A percentile compares a stretch with the other conserved stretches of the same genome.
These are phyloP conservation scores for Flueggea neowawraea DNA, from an alignment of 441 rosid species.

Conservation along the genomic window DNA sequence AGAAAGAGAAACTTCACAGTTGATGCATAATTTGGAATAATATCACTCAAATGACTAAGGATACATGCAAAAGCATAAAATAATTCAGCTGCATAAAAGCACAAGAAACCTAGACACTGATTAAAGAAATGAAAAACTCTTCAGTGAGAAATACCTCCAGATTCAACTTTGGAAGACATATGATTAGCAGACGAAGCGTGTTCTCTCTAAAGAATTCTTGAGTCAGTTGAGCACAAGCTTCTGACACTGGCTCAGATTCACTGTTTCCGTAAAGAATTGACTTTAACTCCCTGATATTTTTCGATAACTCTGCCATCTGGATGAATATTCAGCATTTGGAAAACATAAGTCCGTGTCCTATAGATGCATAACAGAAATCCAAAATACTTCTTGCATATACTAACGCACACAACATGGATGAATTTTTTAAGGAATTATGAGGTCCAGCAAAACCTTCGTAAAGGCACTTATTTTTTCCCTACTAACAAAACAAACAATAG, in stretches of 20 bases:
- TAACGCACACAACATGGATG: background rate
- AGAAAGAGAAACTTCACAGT: background rate
- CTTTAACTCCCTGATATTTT: conserved; percentile 82
- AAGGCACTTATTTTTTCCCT: no score
- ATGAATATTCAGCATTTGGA: background rate
- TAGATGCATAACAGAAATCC: no score
- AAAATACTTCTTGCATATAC: background rate
- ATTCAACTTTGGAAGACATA: conserved; percentile 78
- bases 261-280: conserved; percentile 85
- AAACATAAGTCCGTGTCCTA: no score
- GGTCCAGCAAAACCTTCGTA: no score
- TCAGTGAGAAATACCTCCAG: conserved; percentile 54
- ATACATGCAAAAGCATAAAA: no score
- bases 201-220: conserved; percentile 88
- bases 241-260: conserved; percentile 91
- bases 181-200: conserved; percentile 67
- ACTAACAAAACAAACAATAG: no score
- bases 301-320: conserved; percentile 77
- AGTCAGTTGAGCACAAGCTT: conserved; percentile 89
- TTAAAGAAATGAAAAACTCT: background rate
- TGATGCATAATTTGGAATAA: background rate
- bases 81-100: background rate
- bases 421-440: no score
- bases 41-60: no score
- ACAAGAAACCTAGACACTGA: background rate